Evolutionary conservation across 805 yeast species (phyloP), one percentile per base, ranked within the genome.

Genomic region (Hanseniaspora guilliermondii): DNA sequence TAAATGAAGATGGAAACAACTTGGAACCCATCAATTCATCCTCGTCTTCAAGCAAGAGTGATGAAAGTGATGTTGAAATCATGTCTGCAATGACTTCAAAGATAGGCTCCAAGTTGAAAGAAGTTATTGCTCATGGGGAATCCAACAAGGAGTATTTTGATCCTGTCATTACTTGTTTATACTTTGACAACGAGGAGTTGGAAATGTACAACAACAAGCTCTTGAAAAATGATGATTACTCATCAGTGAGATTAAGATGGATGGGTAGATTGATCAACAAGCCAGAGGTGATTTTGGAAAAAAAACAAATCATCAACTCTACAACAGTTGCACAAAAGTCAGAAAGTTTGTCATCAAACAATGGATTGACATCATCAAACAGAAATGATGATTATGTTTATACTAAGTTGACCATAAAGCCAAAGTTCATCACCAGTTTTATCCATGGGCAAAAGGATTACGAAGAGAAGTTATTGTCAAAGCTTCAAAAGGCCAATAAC

Each of bases 211-310:
- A 89, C 68, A 79, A 83, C 63, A 87, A 87, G 68, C 73, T 91
- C 60, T 75, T 82, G 59, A 87, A 85, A 64, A 75, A 76, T 53
- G 76, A 77, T 58, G 74, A 78, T 7, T 77, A 85, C 1, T 84
- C 95, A 1, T 83, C 95, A 9, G 70, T 91, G 57, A 77, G 97
- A 63, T 73, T 91, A 60, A 79, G 91, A 66, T 91, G 97, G 97
- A 78, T 87, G 55, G 97, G 97, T 25, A 82, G 80, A 61, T 75
- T 93, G 56, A 67, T 70, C 56, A 84, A 84, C 56, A 82, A 83
- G 61, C 85, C 93, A 7, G 94, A 85, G 55, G 78, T 93, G 54
- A 76, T 78, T 54, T 67, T 91, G 59, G 98, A 91, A 69, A 83
- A 85, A 73, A 87, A 85, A 68, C 76, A 75, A 53, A 82, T 82